A percentile compares a stretch with the other conserved stretches of the same genome.
Conservation (phyloP, 257 asterid species). For the Gardenia jasminoides region DNA sequence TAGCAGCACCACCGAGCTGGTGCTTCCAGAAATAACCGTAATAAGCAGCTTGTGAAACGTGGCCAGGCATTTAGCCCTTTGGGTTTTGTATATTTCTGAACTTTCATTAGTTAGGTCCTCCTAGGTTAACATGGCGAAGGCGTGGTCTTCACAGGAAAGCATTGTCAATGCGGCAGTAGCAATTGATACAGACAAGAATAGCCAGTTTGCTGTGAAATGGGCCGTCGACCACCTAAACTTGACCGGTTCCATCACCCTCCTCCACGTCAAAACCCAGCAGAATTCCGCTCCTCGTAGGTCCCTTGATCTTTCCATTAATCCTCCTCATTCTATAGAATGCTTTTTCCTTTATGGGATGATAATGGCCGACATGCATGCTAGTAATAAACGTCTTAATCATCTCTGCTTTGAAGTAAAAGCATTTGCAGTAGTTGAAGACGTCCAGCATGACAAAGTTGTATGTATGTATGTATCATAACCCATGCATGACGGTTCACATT, state of each 20-base stretch:
- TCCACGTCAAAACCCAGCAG: slow-evolving; percentile 52
- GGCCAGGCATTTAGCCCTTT: background rate
- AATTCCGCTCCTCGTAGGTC: slow-evolving; percentile 41
- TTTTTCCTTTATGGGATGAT: background rate
- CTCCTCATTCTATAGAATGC: background rate
- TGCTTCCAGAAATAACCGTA: background rate
- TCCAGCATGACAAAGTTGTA: no score
- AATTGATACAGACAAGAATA: slow-evolving; percentile 75
- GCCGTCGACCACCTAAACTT: slow-evolving; percentile 56
- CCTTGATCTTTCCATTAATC: background rate
- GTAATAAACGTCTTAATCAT: no score
- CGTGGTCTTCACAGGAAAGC: slow-evolving; percentile 24
- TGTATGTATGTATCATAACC: no score
- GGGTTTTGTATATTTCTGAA: background rate
- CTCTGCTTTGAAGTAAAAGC: no score
- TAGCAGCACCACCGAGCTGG: background rate
- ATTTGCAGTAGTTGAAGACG: no score
- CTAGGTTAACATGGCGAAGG: slow-evolving; percentile 23
- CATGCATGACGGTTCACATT: no score
- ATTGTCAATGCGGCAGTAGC: slow-evolving; percentile 52
- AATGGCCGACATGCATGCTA: background rate
- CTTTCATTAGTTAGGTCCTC: background rate
- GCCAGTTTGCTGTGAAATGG: slow-evolving; percentile 87
- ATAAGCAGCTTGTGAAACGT: background rate
- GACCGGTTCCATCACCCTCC: slow-evolving; percentile 45